phyloP scores from a whole-genome alignment of 2,329 filamentous ascomycete genomes.

The Arachnomyces sp. region DNA sequence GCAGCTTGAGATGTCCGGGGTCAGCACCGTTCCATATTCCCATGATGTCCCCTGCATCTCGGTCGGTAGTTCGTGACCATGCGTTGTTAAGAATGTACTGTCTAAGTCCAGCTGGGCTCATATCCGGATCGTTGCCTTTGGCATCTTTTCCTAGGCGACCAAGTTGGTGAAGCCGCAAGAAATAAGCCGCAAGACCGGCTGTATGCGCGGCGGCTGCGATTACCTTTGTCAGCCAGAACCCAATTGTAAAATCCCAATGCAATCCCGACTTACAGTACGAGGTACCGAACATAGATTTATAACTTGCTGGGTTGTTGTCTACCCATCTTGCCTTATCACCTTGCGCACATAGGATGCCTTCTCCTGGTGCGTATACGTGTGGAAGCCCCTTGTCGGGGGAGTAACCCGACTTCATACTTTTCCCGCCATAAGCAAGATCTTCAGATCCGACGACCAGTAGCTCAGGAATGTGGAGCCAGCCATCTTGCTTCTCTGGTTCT shows the following conservation, averaged over 20 bases:
- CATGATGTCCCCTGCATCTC: not conserved
- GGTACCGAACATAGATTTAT: conserved; percentile 1
- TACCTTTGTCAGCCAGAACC: not conserved
- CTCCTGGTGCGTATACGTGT: conserved; percentile 5
- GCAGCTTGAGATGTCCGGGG: not conserved
- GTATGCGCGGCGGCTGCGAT: conserved; percentile 6
- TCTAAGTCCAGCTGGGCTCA: conserved; percentile 7
- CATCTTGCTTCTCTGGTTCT: not conserved
- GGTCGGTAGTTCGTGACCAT: conserved; percentile 2
- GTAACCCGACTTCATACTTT: not conserved
- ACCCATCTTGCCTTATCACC: conserved; percentile 4
- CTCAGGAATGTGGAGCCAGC: conserved; percentile 2
- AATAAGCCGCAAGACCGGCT: conserved; percentile 8
- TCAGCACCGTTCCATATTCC: conserved; percentile 6
- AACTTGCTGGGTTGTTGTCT: not conserved
- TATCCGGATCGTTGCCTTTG: conserved; percentile 6
- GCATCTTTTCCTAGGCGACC: conserved; percentile 3
- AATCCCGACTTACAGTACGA: conserved; percentile 5
- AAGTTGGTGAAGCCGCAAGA: conserved; percentile 7
- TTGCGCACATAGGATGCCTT: not conserved
- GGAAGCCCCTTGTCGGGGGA: conserved; percentile 3
- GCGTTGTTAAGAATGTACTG: conserved; percentile 5
- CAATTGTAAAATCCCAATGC: not conserved
- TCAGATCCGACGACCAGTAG: conserved; percentile 5
- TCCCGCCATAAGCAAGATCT: conserved; percentile 1